Evolutionary conservation across 2,329 filamentous ascomycete genomes (phyloP), one percentile per base, ranked within the genome.

Genomic region (Pseudogymnoascus sp.): DNA sequence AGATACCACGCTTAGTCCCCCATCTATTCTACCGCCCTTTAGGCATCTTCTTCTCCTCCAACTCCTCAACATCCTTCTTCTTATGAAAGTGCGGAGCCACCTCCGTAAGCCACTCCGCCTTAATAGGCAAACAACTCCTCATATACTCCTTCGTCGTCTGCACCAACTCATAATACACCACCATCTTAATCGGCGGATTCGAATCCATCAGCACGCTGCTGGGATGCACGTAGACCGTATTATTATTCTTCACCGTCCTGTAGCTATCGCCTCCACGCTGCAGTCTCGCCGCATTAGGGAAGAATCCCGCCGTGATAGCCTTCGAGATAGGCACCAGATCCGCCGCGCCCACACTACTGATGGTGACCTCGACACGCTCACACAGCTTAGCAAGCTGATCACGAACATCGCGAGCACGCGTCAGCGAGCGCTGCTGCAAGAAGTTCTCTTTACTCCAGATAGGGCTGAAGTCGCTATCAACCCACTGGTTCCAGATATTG

Each of bases 401-500:
- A 60, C 93, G 86, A 1, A 99, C 91, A 70, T 97, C 93, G 31
- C 93, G 86, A 0, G 92, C 93, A 1, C 95, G 86, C 0, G 88
- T 95, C 2, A 99, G 81, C n/a, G 88, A 90, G 14, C 93, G 86
- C 74, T 96, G 91, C 73, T 97, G 93, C 8, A 99, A 74, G 75
- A 96, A 99, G 74, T 97, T 97, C 77, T 97, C 93, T 60, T 88
- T 87, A 0, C 90, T 81, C 93, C 93, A 99, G 54, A 96, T 85
- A 62, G 86, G 87, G 61, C 86, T 90, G 76, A 91, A 99, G 75
- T 96, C 93, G 60, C 86, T 88, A 73, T 97, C 93, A 1, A 93
- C 90, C 89, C 92, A 99, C 74, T 96, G 90, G 70, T 95, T 93
- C 86, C 88, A 99, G 69, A 99, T 88, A 71, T 96, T 96, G 59